Percentiles rank a stretch among this genome's conserved stretches.
phyloP scores from a whole-genome alignment of 768 basidiomycete species.

The Pleurotus citrinopileatus region DNA sequence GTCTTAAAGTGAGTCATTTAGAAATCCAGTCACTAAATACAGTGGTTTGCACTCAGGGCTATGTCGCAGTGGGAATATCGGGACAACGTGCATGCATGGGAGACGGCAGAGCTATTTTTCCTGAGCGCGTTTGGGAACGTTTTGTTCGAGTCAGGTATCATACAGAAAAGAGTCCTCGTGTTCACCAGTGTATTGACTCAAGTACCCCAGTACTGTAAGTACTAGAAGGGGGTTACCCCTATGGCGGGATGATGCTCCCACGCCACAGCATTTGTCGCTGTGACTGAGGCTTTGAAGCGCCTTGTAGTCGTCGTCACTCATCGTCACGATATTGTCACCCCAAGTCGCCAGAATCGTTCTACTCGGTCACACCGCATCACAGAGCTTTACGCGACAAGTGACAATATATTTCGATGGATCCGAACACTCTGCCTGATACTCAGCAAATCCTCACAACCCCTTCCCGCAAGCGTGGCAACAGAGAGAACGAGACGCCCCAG shows the following conservation, averaged over 20 bases:
- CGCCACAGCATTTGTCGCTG: background rate
- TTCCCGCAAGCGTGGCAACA: conserved; percentile 44
- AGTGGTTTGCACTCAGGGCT: background rate
- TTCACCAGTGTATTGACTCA: too few relatives aligned
- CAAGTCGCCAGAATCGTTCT: conserved; percentile 31
- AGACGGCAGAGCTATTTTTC: too few relatives aligned
- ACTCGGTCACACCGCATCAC: conserved; percentile 44
- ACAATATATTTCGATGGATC: conserved; percentile 6
- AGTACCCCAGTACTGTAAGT: too few relatives aligned
- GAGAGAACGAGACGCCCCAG: conserved; percentile 68
- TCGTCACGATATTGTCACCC: conserved; percentile 50
- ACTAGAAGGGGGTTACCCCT: too few relatives aligned
- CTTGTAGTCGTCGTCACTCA: conserved; percentile 31
- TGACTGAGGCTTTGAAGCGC: background rate
- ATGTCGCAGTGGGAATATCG: background rate
- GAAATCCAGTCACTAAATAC: background rate
- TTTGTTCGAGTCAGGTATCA: too few relatives aligned
- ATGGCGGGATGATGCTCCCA: background rate
- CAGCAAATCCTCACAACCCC: conserved; percentile 17
- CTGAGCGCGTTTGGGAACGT: too few relatives aligned
- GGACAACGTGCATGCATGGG: background rate
- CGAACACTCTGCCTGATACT: conserved; percentile 3
- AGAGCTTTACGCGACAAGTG: background rate
- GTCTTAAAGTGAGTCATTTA: background rate
- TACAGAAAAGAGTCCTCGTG: too few relatives aligned